Conservation (phyloP, 2,329 filamentous ascomycete genomes). For the Colletotrichum sp. region DNA sequence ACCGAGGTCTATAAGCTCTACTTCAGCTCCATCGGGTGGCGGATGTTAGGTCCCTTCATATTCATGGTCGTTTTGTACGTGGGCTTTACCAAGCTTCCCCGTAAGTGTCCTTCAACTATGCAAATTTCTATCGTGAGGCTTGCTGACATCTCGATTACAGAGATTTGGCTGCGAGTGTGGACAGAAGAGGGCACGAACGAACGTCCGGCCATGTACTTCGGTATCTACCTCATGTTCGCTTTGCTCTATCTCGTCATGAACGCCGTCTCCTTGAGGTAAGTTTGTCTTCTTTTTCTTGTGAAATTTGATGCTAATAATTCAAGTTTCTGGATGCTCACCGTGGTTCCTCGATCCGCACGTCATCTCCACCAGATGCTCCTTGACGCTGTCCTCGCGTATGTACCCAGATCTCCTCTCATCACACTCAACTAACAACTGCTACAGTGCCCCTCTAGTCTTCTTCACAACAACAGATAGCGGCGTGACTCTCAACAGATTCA, state of each 20-base stretch:
- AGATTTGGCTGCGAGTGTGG: conserved; percentile 38
- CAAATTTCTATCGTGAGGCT: background rate
- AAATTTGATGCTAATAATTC: conserved; percentile 21
- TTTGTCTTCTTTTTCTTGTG: conserved; percentile 24
- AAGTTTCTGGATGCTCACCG: conserved; percentile 30
- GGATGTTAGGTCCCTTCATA: conserved; percentile 24
- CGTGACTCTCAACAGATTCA: conserved; percentile 41
- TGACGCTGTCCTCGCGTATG: conserved; percentile 3
- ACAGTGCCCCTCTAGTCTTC: conserved; percentile 24
- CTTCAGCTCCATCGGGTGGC: conserved; percentile 27
- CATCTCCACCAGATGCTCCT: conserved; percentile 27
- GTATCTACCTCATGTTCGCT: conserved; percentile 29
- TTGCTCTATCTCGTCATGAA: conserved; percentile 25
- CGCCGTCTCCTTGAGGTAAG: background rate
- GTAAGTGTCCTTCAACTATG: conserved; percentile 21
- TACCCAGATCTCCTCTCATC: background rate
- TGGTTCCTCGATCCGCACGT: conserved; percentile 27
- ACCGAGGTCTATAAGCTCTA: conserved; percentile 32
- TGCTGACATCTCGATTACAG: conserved; percentile 5
- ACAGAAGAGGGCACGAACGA: conserved; percentile 26
- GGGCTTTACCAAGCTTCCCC: conserved; percentile 26
- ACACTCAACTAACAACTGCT: background rate
- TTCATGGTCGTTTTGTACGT: conserved; percentile 23
- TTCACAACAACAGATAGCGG: conserved; percentile 40
- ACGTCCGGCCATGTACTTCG: conserved; percentile 21